phyloP scores from a whole-genome alignment of 257 asterid genomes.

The Echites panduratus region DNA sequence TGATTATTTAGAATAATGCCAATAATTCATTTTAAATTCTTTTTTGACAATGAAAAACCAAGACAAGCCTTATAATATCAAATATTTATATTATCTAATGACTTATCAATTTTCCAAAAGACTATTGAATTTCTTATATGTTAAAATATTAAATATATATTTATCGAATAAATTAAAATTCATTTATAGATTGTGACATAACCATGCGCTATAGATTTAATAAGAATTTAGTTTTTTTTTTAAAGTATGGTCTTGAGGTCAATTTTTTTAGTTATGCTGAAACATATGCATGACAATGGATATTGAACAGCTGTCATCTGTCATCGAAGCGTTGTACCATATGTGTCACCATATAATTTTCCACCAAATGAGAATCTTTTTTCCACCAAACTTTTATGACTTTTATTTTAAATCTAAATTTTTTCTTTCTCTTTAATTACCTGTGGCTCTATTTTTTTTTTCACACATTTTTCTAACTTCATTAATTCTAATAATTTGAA shows the following conservation, averaged over 20 bases:
- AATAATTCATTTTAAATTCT: too few relatives aligned
- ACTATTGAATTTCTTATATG: too few relatives aligned
- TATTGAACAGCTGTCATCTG: constrained; percentile 6
- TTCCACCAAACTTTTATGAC: not conserved
- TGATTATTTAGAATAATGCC: too few relatives aligned
- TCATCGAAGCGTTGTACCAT: not conserved
- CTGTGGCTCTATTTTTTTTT: not conserved
- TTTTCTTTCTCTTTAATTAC: not conserved
- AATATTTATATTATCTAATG: too few relatives aligned
- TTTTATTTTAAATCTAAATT: not conserved
- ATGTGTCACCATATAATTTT: not conserved
- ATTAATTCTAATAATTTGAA: not conserved
- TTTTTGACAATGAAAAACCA: too few relatives aligned
- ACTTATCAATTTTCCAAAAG: too few relatives aligned
- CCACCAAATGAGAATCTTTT: not conserved
- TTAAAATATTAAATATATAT: too few relatives aligned
- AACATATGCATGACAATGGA: not conserved
- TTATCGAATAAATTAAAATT: too few relatives aligned
- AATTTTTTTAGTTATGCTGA: not conserved
- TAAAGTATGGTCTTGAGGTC: not conserved
- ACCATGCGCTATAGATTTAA: too few relatives aligned
- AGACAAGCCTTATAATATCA: too few relatives aligned
- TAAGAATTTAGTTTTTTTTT: too few relatives aligned
- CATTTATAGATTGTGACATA: too few relatives aligned
- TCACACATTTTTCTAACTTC: not conserved